Evolutionary conservation across 148 eudicot genomes (phyloP).

Genomic region (Rhododendron mucronatum): DNA sequence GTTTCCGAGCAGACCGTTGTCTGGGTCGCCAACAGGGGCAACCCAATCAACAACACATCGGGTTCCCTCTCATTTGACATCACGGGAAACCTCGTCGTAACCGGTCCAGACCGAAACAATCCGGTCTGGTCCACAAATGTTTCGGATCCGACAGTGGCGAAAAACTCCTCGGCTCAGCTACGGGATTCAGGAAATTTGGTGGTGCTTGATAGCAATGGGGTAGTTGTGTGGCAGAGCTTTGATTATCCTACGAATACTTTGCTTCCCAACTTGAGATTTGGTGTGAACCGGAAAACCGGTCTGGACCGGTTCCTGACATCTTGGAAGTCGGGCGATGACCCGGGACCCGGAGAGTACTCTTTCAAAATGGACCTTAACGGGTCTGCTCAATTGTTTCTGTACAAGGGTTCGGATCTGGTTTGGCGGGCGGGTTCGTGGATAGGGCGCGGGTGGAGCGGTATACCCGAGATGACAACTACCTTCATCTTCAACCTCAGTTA

Average conservation of each 20-base stretch:
- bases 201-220: slow-evolving; percentile 4
- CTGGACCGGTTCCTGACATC: slow-evolving; percentile 16
- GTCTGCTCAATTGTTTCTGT: slow-evolving; percentile 6
- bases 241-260: slow-evolving; percentile 38
- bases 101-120: neutral
- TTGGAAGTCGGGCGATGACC: slow-evolving; percentile 18
- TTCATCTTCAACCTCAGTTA: neutral
- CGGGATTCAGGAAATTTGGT: slow-evolving; percentile 40
- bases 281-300: slow-evolving; percentile 35
- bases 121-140: slow-evolving; percentile 37
- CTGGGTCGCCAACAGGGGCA: slow-evolving; percentile 60
- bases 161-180: slow-evolving; percentile 20
- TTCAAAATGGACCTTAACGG: neutral
- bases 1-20: slow-evolving; percentile 34
- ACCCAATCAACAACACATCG: slow-evolving; percentile 21
- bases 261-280: slow-evolving; percentile 41
- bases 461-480: neutral
- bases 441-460: slow-evolving; percentile 13
- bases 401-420: neutral
- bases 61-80: slow-evolving; percentile 19
- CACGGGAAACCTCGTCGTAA: slow-evolving; percentile 24
- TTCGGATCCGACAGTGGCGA: neutral
- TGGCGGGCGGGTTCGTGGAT: slow-evolving; percentile 24
- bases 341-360: slow-evolving; percentile 9
- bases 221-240: slow-evolving; percentile 50